A percentile compares a stretch with the other conserved stretches of the same genome.
phyloP scores from a whole-genome alignment of 345 rosid species.

The Gossypium turneri region DNA sequence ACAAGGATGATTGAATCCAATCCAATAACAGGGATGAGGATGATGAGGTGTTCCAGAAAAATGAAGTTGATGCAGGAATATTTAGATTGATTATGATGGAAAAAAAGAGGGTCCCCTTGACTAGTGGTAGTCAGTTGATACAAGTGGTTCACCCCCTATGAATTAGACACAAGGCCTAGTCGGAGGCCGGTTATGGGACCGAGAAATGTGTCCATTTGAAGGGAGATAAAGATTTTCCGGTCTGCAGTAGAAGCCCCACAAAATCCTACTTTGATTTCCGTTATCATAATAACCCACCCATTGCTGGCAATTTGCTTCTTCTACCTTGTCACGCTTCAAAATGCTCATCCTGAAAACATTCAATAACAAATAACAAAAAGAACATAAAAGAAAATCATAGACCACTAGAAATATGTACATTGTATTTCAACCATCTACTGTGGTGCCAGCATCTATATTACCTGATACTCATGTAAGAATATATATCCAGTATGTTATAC shows the following conservation, averaged over 20 bases:
- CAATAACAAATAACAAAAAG: background rate
- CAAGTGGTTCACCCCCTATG: background rate
- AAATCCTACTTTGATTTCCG: constrained; percentile 18
- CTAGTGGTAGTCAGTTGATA: no score
- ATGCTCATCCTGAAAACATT: background rate
- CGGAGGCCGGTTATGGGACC: background rate
- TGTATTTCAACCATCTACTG: constrained; percentile 7
- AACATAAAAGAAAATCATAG: no score
- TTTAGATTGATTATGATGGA: no score
- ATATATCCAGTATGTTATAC: no score
- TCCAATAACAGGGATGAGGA: background rate
- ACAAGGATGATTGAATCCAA: background rate
- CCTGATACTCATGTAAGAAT: background rate
- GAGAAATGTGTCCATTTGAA: background rate
- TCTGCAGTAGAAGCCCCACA: constrained; percentile 24
- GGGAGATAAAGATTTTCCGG: background rate
- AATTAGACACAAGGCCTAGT: background rate
- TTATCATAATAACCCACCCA: constrained; percentile 20
- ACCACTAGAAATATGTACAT: background rate
- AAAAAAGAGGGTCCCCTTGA: no score
- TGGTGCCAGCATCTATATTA: background rate
- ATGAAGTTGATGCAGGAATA: background rate
- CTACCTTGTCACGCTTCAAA: background rate
- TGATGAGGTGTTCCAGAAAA: background rate
- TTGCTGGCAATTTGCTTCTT: background rate